These are phyloP conservation scores for Fusarium napiforme DNA, from an alignment of 2,329 filamentous ascomycete species.

Conservation along the genomic window DNA sequence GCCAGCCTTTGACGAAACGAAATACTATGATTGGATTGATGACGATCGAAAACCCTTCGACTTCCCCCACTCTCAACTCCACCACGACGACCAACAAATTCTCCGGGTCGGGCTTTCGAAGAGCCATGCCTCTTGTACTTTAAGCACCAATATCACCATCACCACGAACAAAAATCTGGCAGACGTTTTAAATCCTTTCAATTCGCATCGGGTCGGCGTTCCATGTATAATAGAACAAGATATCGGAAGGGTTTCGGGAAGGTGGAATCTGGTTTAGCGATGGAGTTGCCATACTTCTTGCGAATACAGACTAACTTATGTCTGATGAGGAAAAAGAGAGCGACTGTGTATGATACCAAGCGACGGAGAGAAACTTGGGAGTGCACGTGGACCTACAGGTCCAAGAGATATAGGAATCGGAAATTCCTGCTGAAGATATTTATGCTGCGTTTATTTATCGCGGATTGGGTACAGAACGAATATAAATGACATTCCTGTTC, in stretches of 20 bases:
- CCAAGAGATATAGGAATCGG: slow-evolving; percentile 11
- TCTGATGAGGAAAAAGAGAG: slow-evolving; percentile 31
- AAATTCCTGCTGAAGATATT: slow-evolving; percentile 20
- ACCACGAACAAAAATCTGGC: slow-evolving; percentile 35
- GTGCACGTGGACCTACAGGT: slow-evolving; percentile 7
- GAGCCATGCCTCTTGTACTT: slow-evolving; percentile 35
- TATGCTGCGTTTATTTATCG: slow-evolving; percentile 22
- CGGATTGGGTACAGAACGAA: slow-evolving; percentile 38
- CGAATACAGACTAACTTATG: slow-evolving; percentile 22
- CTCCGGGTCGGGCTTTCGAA: slow-evolving; percentile 10
- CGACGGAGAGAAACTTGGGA: slow-evolving; percentile 3
- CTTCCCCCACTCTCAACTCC: slow-evolving; percentile 43
- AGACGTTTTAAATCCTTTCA: slow-evolving; percentile 36
- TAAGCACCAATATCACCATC: slow-evolving; percentile 23
- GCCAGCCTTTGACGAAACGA: slow-evolving; percentile 15
- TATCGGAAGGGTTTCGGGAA: slow-evolving; percentile 26
- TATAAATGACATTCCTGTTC: slow-evolving; percentile 42
- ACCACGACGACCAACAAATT: slow-evolving; percentile 26
- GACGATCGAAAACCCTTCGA: slow-evolving; percentile 23
- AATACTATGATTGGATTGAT: slow-evolving; percentile 18
- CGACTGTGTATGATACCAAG: slow-evolving; percentile 33
- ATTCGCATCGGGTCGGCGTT: slow-evolving; percentile 50
- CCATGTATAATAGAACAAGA: slow-evolving; percentile 47
- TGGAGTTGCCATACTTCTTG: slow-evolving; percentile 37
- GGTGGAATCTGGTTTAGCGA: slow-evolving; percentile 42